Conservation (phyloP, 345 rosid species). For the Murraya paniculata region DNA sequence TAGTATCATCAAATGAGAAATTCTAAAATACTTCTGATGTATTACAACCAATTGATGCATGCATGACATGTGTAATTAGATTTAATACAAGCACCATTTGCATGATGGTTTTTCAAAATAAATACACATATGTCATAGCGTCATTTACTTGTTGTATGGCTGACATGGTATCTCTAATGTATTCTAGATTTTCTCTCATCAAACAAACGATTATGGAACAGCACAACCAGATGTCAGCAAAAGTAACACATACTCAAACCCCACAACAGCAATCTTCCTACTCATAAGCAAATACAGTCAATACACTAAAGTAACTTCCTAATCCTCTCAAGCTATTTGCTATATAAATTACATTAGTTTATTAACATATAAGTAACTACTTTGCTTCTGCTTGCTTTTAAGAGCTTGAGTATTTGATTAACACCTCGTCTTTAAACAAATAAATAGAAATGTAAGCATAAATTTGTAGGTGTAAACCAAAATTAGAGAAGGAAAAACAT, state of each 20-base stretch:
- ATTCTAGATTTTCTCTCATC: no score
- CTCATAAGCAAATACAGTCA: background rate
- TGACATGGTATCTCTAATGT: no score
- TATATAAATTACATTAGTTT: background rate
- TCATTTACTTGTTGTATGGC: no score
- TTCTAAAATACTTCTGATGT: no score
- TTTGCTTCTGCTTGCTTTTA: no score
- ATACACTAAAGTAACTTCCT: background rate
- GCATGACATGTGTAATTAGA: no score
- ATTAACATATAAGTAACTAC: background rate
- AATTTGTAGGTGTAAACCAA: background rate
- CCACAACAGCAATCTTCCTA: background rate
- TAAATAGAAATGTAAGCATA: background rate
- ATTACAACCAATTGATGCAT: no score
- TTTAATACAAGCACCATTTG: no score
- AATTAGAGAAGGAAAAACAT: constrained; percentile 19
- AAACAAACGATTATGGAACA: background rate
- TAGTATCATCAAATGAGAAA: background rate
- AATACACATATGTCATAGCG: no score
- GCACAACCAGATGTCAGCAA: background rate
- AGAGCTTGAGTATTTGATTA: no score
- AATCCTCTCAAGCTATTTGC: background rate
- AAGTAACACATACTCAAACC: background rate
- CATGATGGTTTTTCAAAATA: no score
- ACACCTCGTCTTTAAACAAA: background rate